Base-by-base conservation (phyloP, 495 filamentous ascomycete species). In the Jackrogersella minutella region DNA sequence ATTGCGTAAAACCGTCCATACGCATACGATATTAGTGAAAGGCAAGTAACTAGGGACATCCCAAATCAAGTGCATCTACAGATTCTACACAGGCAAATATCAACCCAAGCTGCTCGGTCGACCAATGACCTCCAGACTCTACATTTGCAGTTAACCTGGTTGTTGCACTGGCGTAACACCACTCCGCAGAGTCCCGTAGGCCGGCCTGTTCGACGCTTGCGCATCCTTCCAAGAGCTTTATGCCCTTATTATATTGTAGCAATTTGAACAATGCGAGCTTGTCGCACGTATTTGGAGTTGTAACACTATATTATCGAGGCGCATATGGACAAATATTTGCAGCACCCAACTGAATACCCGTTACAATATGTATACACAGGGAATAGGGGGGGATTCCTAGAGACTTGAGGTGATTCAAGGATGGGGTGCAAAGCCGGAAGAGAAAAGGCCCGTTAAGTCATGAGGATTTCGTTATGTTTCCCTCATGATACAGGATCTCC, bases 111-210 rank as follows among this genome's bases (percentile, higher is more conserved):
- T 34, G 21, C 13, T 55, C 21, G 34, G 5, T 59, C 26, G n/a
- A 41, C 68, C 68, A 70, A 70, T 70, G n/a, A 53, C 30, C 34
- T 67, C 46, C n/a, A 37, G 37, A 43, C 14, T 36, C 19, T 55
- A 53, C 68, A 55, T 56, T 52, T 19, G 22, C 19, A 49, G 31
- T 10, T 56, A 66, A 66, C 57, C 57, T 62, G 30, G 62, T 44
- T 63, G 68, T 70, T 63, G 63, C 58, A 70, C 68, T 59, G 63
- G 68, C 57, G 63, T 60, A 66, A 70, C 68, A 59, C 49, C 40
- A 28, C 63, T 53, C 58, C 68, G 58, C 62, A 70, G 47, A 63
- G 39, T 66, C 67, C 67, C 67, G 67, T 66, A 70, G 40, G 22
- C 41, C 54, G 62, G 62, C 63, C 54, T 66, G 53, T 59, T 63